Evolutionary conservation across 1,284 basidiomycete species (phyloP).

Genomic region (Porogramme epimiltina): DNA sequence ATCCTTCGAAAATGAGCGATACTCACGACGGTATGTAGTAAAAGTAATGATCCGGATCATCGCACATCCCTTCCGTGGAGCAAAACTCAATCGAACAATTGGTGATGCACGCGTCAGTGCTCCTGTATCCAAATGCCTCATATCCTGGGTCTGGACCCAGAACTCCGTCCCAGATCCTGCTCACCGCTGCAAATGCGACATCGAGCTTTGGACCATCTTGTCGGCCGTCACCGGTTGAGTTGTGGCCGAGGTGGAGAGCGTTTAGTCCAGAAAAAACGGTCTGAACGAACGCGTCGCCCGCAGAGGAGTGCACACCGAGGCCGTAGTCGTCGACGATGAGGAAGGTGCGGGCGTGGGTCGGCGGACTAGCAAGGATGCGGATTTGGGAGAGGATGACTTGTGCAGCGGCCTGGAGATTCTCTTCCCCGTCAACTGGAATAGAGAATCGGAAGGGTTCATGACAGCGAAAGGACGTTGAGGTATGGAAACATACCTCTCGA

Average conservation of each 20-base stretch:
- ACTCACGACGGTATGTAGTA: constrained; percentile 53
- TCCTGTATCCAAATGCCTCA: constrained; percentile 34
- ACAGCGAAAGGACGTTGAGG: neutral
- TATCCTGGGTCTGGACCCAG: constrained; percentile 31
- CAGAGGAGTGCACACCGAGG: constrained; percentile 25
- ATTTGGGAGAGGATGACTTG: constrained; percentile 37
- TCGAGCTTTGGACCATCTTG: constrained; percentile 16
- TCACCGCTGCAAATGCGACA: constrained; percentile 32
- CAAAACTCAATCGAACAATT: constrained; percentile 20
- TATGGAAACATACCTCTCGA: constrained; percentile 28
- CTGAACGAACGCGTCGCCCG: constrained; percentile 34
- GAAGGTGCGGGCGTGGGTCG: constrained; percentile 33
- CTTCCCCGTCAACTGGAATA: constrained; percentile 32
- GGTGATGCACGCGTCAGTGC: constrained; percentile 28
- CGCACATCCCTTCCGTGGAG: constrained; percentile 25
- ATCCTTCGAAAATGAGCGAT: neutral
- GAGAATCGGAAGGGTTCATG: neutral
- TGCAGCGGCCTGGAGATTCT: constrained; percentile 35
- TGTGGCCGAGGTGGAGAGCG: constrained; percentile 18
- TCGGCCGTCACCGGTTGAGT: too few species aligned
- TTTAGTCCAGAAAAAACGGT: constrained; percentile 29
- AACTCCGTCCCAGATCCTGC: constrained; percentile 34
- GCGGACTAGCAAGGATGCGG: constrained; percentile 27
- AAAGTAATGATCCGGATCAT: constrained; percentile 49
- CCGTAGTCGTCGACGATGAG: constrained; percentile 35